These are phyloP conservation scores for Plasmopara muralis DNA, from an alignment of 352 stramenopile genomes.

Conservation along the genomic window DNA sequence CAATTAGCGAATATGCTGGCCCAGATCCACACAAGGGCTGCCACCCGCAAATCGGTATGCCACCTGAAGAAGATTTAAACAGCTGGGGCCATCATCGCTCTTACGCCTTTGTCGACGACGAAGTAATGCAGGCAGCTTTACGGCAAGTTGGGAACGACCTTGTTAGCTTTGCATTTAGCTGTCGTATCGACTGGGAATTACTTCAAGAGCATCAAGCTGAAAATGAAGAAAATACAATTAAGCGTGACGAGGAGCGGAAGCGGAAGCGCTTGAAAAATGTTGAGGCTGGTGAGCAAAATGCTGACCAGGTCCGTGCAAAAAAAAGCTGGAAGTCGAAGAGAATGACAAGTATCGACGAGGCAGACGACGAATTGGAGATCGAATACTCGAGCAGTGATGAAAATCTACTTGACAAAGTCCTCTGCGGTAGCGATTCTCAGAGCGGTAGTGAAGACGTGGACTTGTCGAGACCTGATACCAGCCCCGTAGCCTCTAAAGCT, in stretches of 20 bases:
- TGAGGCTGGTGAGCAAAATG: conserved; percentile 30
- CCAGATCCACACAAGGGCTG: conserved; percentile 44
- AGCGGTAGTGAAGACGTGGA: conserved; percentile 23
- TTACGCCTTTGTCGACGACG: conserved; percentile 94
- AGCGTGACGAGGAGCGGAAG: conserved; percentile 70
- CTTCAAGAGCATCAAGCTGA: conserved; percentile 85
- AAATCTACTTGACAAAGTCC: conserved; percentile 22
- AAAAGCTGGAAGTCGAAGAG: conserved; percentile 28
- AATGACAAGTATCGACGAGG: conserved; percentile 28
- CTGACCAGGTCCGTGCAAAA: conserved; percentile 24
- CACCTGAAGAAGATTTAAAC: conserved; percentile 96
- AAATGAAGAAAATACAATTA: conserved; percentile 66
- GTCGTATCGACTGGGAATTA: conserved; percentile 93
- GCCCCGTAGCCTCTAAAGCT: conserved; percentile 7
- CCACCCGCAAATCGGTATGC: conserved; percentile 87
- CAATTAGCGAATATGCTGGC: conserved; percentile 11
- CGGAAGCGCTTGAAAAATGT: conserved; percentile 63
- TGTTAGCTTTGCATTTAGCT: conserved; percentile 95
- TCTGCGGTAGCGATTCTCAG: conserved; percentile 21
- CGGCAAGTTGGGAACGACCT: conserved; percentile 39
- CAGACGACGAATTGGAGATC: conserved; percentile 44
- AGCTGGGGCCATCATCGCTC: conserved; percentile 95
- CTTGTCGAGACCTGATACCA: neutral
- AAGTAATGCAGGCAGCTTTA: conserved; percentile 91
- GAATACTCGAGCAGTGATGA: conserved; percentile 33